Evolutionary conservation across 345 rosid species (phyloP), one percentile per base, ranked within the genome.

Genomic region (Populus alba): DNA sequence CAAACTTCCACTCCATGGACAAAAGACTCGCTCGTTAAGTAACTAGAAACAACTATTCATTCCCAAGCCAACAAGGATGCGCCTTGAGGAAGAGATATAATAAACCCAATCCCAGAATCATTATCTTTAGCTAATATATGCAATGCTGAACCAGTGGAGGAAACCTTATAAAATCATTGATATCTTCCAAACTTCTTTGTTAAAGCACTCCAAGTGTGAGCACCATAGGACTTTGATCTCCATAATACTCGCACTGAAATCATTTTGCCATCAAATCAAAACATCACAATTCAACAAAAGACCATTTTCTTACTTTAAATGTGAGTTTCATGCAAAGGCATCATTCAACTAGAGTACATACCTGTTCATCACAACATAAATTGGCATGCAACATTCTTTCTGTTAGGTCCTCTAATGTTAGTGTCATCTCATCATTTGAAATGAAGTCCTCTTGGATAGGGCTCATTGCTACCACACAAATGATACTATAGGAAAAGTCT

Each of bases 391-490:
- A 69, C 25, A 81, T 76, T 72, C 73, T 75, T 2, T 69, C 69
- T 71, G 83, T 76, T 29, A 77, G 74, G 23, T 81, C 80, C 69
- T 76, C 77, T 31, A 76, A 61, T 27, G 79, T 80, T 68, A 80
- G 43, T 22, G 61, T 71, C 76, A 76, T 66, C 41, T 7, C 35
- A 33, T 33, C 35, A 33, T 33, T 45, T 4, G 37, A 55, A 57
- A 22, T 22, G 0, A 27, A 71, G 35, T 38, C 43, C 37, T 71
- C 13, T 66, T 53, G 49, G 3, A 31, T 25, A 11, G 45, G 75
- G 71, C 67, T 12, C 2, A 73, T 55, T 45, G 70, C 70, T 4
- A 77, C 75, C 63, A 77, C 74, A 17, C 66, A 57, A 13, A 77
- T 77, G 43, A 68, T 43, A 35, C 74, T 57, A 15, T 20, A 39